Base-by-base conservation (phyloP, 306 rosid species). In the Luffa acutangula region DNA sequence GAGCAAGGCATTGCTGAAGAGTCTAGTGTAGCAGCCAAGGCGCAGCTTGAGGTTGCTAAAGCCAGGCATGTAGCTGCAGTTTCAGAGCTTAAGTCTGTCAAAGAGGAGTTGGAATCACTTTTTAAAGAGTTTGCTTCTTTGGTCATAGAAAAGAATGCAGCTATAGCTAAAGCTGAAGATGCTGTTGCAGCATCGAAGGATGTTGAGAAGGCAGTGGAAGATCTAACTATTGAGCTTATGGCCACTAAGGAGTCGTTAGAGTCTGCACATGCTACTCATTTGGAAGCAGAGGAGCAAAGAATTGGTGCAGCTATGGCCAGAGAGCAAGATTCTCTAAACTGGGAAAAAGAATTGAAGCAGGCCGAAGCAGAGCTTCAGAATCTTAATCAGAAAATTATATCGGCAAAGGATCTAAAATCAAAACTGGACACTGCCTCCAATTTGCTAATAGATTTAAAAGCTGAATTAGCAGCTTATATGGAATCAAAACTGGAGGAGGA, bases 1-100 rank as follows among this genome's bases (percentile, higher is more conserved):
- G 99, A 96, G 89, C 98, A 96, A 85, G 99, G 99, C 48, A 89
- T 96, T 78, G 98, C 97, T 72, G 98, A 93, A 3, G 99, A 93
- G 83, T 88, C 99, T 43, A 96, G 99, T 77, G 89, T 93, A 70
- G 99, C 99, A 80, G 98, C 97, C 87, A 93, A 89, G 96, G 96
- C 96, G 5, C 99, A 96, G 81, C 98, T 93, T 72, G 94, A 96
- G 90, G 98, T 96, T 73, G 99, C 99, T 51, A 96, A 90, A 88
- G 94, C 93, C 11, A 89, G 99, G 86, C 90, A 87, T 79, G 14
- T 87, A 36, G 86, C 96, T 78, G 98, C 99, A 36, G 85, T 90
- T 77, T 74, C 97, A 6, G 98, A 96, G 83, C 89, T 96, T 18
- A 83, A 79, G 85, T 88, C 89, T 36, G 90, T 96, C 70, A 93